A percentile compares a stretch with the other conserved stretches of the same genome.
Evolutionary conservation across 257 asterid genomes (phyloP).

Genomic region (Plectranthus barbatus): DNA sequence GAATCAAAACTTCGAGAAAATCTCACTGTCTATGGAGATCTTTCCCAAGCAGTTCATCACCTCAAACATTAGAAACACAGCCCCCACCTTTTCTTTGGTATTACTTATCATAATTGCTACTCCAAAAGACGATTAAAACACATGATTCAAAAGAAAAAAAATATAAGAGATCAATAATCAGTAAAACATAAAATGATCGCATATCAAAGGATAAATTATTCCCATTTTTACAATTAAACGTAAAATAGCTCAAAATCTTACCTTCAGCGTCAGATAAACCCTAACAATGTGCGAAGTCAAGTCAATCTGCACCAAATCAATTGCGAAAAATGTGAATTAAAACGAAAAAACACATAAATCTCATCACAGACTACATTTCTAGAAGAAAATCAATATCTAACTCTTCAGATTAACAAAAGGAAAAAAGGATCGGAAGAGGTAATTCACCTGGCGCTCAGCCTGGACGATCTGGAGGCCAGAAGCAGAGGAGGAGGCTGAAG

Average conservation of each 20-base stretch:
- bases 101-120: neutral
- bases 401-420: neutral
- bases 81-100: no score
- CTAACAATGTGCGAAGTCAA: slow-evolving; percentile 88
- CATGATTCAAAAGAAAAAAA: neutral
- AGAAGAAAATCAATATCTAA: neutral
- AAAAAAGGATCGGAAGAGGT: neutral
- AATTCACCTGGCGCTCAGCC: slow-evolving; percentile 79
- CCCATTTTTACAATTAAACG: neutral
- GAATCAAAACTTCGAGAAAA: neutral
- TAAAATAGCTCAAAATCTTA: slow-evolving; percentile 12
- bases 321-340: neutral
- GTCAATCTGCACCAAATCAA: slow-evolving; percentile 65
- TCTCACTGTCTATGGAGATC: neutral
- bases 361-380: neutral
- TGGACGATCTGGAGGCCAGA: slow-evolving; percentile 65
- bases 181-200: neutral
- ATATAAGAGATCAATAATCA: neutral
- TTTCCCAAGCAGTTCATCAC: neutral
- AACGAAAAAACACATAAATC: neutral
- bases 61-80: neutral
- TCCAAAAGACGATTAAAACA: neutral
- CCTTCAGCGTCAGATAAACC: slow-evolving; percentile 82
- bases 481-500: slow-evolving; percentile 25
- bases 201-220: neutral